Percentiles rank a stretch among this genome's conserved stretches.
phyloP scores from a whole-genome alignment of 257 asterid genomes.

The Cynanchum wilfordii region DNA sequence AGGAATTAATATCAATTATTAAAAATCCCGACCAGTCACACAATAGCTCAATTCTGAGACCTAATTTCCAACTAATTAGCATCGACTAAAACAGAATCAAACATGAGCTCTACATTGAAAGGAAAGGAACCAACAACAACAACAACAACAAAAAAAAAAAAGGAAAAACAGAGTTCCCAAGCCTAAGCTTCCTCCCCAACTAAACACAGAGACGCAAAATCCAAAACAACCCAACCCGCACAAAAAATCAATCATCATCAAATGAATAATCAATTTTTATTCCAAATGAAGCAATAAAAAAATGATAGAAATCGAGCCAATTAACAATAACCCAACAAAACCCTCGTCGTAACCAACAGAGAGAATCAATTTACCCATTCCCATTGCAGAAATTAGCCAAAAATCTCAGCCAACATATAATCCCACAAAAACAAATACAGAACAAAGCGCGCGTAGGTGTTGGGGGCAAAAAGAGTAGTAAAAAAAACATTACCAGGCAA shows the following conservation, averaged over 20 bases:
- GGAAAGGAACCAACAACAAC: neutral
- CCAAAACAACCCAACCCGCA: neutral
- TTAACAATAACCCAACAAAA: neutral
- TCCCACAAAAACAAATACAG: neutral
- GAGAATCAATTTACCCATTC: neutral
- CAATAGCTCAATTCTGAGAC: neutral
- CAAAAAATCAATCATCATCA: neutral
- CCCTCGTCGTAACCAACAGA: neutral
- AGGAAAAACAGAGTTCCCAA: neutral
- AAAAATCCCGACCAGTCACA: neutral
- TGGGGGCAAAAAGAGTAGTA: too few species aligned
- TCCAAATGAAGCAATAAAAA: neutral
- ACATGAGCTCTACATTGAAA: neutral
- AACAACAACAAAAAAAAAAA: neutral
- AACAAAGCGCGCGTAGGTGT: neutral
- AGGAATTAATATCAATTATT: neutral
- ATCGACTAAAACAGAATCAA: neutral
- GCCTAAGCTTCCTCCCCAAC: too few species aligned
- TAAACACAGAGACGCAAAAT: too few species aligned
- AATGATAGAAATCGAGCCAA: neutral
- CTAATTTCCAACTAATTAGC: neutral
- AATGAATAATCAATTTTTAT: neutral
- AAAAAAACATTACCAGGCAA: conserved; percentile 47
- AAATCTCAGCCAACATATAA: neutral
- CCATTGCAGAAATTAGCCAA: neutral